A percentile compares a stretch with the other conserved stretches of the same genome.
phyloP scores from a whole-genome alignment of 2,329 filamentous ascomycete species.

The Nigrospora oryzae region DNA sequence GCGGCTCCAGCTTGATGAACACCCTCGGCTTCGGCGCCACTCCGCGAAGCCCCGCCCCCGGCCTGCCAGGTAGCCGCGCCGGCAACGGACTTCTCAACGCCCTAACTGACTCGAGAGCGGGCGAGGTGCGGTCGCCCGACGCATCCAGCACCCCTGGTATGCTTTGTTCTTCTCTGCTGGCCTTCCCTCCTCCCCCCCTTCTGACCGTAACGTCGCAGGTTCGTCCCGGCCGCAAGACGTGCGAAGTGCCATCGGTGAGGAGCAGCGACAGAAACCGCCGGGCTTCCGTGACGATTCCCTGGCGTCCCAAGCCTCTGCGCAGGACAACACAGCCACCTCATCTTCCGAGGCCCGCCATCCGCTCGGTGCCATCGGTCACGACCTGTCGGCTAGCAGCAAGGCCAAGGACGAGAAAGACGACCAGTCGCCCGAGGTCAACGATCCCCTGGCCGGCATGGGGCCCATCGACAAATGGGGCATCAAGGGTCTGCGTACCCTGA shows the following conservation, averaged over 20 bases:
- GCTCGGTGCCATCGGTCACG: slow-evolving; percentile 39
- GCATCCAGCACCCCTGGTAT: slow-evolving; percentile 29
- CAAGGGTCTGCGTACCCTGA: slow-evolving; percentile 54
- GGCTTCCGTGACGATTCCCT: slow-evolving; percentile 34
- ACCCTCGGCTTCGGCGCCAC: slow-evolving; percentile 45
- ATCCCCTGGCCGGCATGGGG: slow-evolving; percentile 54
- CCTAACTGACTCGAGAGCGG: slow-evolving; percentile 48
- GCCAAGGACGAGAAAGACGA: slow-evolving; percentile 33
- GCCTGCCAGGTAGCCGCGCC: slow-evolving; percentile 32
- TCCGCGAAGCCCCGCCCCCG: slow-evolving; percentile 24
- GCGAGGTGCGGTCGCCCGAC: slow-evolving; percentile 40
- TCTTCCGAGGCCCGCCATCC: slow-evolving; percentile 28
- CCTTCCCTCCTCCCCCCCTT: not conserved
- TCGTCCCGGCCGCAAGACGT: slow-evolving; percentile 34
- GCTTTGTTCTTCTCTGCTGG: slow-evolving; percentile 1
- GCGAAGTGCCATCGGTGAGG: slow-evolving; percentile 30
- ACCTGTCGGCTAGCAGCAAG: slow-evolving; percentile 27
- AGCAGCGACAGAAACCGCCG: slow-evolving; percentile 34
- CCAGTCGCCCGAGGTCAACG: slow-evolving; percentile 34
- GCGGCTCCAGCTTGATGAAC: slow-evolving; percentile 41
- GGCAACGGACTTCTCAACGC: slow-evolving; percentile 57
- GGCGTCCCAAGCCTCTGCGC: slow-evolving; percentile 21
- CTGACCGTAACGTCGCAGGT: slow-evolving; percentile 14
- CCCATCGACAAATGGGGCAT: slow-evolving; percentile 56
- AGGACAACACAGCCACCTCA: slow-evolving; percentile 25